Base-by-base conservation (phyloP, 208 protist genomes). In the Angomonas deanei region DNA sequence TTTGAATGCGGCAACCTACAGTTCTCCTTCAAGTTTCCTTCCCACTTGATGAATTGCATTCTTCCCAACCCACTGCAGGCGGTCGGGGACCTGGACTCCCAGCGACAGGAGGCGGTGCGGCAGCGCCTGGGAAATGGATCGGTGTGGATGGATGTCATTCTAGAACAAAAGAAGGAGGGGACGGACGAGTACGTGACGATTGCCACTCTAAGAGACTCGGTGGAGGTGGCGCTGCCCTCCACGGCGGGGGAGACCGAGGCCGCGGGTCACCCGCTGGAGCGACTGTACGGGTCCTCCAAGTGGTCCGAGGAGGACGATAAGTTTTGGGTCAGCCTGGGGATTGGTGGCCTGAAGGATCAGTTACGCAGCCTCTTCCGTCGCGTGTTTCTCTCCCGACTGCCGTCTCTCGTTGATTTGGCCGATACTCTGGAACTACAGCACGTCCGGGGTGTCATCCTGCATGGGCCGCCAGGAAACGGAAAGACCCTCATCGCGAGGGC, bases 401-500 rank as follows among this genome's bases (percentile, higher is more conserved):
- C 97, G 33, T 88, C 80, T 1, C 58, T 93, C 13, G 32, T 70
- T 0, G 77, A 84, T n/a, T 39, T 78, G 6, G 61, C 72, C 1
- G 64, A 70, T 5, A 72, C 86, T 1, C 56, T 99, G 15, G 89
- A 97, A 36, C 78, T 99, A 3, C 86, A 91, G 63, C 98, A 99
- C 81, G 98, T 99, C 1, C 97, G 97, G 54, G 96, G 95, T 49
- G 98, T 99, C 23, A 79, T 99, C n/a, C 81, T 99, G 1, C 96
- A 99, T 72, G 99, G 99, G 28, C 98, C 98, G 1, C 98, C 99
- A 23, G 99, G 99, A 49, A 99, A 97, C 61, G 99, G 99, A 52
- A 99, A 99, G 74, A 99, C 99, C 0, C 84, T 99, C n/a, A 98
- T 99, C 62, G 99, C 99, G 3, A 86, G 99, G 28, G 88, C 97